These are phyloP conservation scores for Scutellaria minor DNA, from an alignment of 257 asterid species.

Conservation along the genomic window DNA sequence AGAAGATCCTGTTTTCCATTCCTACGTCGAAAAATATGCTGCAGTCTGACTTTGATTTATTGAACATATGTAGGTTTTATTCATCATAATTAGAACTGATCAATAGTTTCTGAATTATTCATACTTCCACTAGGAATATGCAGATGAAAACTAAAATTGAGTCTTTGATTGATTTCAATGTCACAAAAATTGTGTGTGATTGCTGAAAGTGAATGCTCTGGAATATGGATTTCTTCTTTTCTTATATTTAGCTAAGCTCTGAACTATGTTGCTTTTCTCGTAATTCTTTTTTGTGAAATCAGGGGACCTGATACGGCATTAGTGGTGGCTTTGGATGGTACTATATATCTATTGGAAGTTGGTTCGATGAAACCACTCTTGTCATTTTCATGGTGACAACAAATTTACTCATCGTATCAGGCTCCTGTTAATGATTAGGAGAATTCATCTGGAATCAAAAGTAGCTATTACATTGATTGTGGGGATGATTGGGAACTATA, in stretches of 20 bases:
- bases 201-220: background rate
- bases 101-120: background rate
- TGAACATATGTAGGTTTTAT: background rate
- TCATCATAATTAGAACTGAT: background rate
- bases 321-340: constrained; percentile 86
- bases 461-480: too few relatives aligned
- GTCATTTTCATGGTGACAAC: constrained; percentile 84
- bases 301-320: constrained; percentile 77
- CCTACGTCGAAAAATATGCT: constrained; percentile 69
- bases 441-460: too few relatives aligned
- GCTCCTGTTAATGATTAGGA: too few relatives aligned
- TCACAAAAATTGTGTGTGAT: background rate
- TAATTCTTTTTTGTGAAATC: constrained; percentile 14
- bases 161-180: background rate
- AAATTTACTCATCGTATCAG: too few relatives aligned
- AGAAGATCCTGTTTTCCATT: constrained; percentile 60
- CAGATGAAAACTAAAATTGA: too few relatives aligned
- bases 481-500: too few relatives aligned
- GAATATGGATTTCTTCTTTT: background rate
- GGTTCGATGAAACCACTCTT: constrained; percentile 71
- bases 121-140: constrained; percentile 46
- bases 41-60: constrained; percentile 46
- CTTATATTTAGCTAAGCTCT: background rate
- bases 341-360: constrained; percentile 68
- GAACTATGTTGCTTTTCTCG: background rate